Conservation (phyloP, 257 asterid genomes). For the Solanum bulbocastanum region DNA sequence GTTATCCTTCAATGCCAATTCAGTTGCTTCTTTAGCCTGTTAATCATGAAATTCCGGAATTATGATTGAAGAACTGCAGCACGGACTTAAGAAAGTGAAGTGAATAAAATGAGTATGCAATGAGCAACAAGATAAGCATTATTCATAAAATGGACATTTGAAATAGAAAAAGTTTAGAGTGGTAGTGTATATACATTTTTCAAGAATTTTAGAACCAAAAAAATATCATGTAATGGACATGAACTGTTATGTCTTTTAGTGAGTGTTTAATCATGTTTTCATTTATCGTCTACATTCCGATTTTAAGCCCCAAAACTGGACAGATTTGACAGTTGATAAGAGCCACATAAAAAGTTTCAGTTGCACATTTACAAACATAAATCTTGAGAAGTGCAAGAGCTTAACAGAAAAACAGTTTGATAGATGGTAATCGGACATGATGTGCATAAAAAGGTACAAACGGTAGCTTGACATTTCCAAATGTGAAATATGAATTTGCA, state of each 20-base stretch:
- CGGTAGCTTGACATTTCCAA: neutral
- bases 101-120: neutral
- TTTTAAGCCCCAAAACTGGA: neutral
- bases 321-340: neutral
- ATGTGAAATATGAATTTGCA: neutral
- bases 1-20: constrained; percentile 47
- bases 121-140: neutral
- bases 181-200: neutral
- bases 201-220: neutral
- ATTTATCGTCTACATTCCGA: neutral
- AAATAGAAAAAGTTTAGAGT: neutral
- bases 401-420: neutral
- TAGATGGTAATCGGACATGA: neutral
- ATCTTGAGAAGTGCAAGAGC: neutral
- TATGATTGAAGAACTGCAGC: neutral
- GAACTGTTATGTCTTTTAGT: neutral
- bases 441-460: neutral
- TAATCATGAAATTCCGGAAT: neutral
- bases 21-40: constrained; percentile 80
- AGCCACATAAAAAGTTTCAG: neutral
- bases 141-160: neutral
- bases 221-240: neutral
- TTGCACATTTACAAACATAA: neutral
- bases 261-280: neutral
- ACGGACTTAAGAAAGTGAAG: neutral